A percentile compares a stretch with the other conserved stretches of the same genome.
phyloP scores from a whole-genome alignment of 179 eudicot species.

The Silene coronaria region DNA sequence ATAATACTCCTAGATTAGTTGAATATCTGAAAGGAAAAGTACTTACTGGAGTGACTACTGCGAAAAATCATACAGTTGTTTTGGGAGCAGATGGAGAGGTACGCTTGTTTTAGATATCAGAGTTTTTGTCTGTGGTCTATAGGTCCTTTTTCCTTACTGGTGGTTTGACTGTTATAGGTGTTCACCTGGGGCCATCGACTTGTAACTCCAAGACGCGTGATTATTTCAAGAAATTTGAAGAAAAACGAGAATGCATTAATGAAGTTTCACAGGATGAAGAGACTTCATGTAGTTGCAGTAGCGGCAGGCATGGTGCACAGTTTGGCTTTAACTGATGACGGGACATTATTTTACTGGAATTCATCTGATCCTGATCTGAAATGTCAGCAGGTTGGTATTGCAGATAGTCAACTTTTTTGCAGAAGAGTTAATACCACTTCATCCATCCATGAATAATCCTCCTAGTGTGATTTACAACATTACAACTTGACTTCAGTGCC shows the following conservation, averaged over 20 bases:
- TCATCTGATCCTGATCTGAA: conserved; percentile 84
- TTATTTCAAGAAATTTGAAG: conserved; percentile 62
- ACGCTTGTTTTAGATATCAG: conserved; percentile 17
- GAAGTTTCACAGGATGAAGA: conserved; percentile 72
- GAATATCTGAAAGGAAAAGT: conserved; percentile 86
- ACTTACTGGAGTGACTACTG: conserved; percentile 60
- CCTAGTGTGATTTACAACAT: too few species aligned
- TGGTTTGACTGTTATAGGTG: conserved; percentile 46
- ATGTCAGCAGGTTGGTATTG: conserved; percentile 70
- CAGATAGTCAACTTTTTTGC: neutral
- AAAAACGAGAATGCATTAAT: conserved; percentile 55
- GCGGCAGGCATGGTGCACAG: conserved; percentile 92
- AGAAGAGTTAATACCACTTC: neutral
- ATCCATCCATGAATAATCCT: too few species aligned
- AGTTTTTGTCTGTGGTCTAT: neutral
- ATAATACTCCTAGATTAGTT: conserved; percentile 80
- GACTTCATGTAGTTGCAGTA: conserved; percentile 69
- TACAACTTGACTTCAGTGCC: too few species aligned
- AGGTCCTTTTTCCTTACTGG: neutral
- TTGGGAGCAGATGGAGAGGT: conserved; percentile 98
- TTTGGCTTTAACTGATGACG: conserved; percentile 83
- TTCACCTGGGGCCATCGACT: conserved; percentile 98
- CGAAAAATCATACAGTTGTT: conserved; percentile 87
- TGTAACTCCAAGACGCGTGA: conserved; percentile 86
- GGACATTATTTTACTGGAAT: conserved; percentile 83